A percentile compares a stretch with the other conserved stretches of the same genome.
These are phyloP conservation scores for Solanum gandarillasii DNA, from an alignment of 257 asterid genomes.

Conservation along the genomic window DNA sequence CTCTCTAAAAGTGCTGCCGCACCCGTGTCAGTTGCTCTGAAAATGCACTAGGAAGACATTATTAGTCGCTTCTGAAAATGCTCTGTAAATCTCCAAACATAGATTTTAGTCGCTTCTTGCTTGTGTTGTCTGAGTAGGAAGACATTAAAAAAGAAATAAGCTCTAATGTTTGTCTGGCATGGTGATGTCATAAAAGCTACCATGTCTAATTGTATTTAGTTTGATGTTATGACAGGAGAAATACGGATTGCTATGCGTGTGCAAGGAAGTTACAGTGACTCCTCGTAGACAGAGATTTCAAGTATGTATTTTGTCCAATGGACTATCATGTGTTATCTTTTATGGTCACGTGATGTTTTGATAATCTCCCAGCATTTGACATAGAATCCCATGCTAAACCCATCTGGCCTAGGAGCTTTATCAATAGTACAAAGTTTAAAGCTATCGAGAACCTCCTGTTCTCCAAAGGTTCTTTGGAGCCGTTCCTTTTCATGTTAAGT, in stretches of 20 bases:
- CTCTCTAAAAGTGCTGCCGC: not conserved
- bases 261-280: constrained; percentile 53
- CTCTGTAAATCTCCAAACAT: not conserved
- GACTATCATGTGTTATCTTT: not conserved
- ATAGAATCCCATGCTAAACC: not conserved
- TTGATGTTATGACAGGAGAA: constrained; percentile 44
- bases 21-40: not conserved
- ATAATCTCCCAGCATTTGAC: not conserved
- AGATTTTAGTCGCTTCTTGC: not conserved
- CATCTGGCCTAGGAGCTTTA: not conserved
- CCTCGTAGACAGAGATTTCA: constrained; percentile 64
- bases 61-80: not conserved
- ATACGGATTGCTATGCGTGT: constrained; percentile 45
- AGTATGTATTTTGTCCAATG: constrained; percentile 31
- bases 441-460: not conserved
- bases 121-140: not conserved
- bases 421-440: not conserved
- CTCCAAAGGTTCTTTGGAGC: not conserved
- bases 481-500: not conserved
- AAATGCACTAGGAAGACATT: not conserved
- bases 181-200: not conserved
- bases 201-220: not conserved
- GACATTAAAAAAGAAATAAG: not conserved
- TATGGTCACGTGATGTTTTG: not conserved
- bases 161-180: not conserved